These are phyloP conservation scores for Rhizopus delemar DNA, from an alignment of 371 early-diverging fungal species.

Conservation along the genomic window DNA sequence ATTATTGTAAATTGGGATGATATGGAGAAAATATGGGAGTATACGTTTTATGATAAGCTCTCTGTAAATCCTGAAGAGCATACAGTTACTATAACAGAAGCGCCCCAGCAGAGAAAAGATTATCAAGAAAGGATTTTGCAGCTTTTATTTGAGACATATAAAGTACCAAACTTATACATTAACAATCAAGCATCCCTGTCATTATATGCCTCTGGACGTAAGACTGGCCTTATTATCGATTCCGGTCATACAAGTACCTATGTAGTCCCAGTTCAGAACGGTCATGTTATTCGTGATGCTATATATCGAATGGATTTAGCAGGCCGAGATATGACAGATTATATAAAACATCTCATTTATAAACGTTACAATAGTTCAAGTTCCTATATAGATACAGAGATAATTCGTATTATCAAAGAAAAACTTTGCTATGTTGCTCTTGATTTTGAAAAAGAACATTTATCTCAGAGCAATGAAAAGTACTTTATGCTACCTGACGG, in stretches of 20 bases:
- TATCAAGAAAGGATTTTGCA: slow-evolving; percentile 99
- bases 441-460: slow-evolving; percentile 98
- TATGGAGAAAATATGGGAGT: slow-evolving; percentile 99
- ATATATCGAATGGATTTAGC: slow-evolving; percentile 96
- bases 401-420: slow-evolving; percentile 99
- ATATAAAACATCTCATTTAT: slow-evolving; percentile 95
- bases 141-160: slow-evolving; percentile 99
- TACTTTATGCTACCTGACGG: slow-evolving; percentile 99
- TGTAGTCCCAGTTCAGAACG: slow-evolving; percentile 99
- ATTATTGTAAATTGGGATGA: slow-evolving; percentile 99
- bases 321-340: slow-evolving; percentile 97
- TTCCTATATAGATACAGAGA: slow-evolving; percentile 99
- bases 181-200: slow-evolving; percentile 99
- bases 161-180: slow-evolving; percentile 98
- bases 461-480: slow-evolving; percentile 79
- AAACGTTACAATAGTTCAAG: slow-evolving; percentile 99
- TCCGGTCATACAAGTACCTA: slow-evolving; percentile 99
- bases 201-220: slow-evolving; percentile 98
- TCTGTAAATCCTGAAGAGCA: slow-evolving; percentile 93
- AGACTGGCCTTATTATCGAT: slow-evolving; percentile 99
- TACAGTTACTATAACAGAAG: slow-evolving; percentile 99
- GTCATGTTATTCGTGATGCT: slow-evolving; percentile 98
- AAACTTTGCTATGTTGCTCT: slow-evolving; percentile 99
- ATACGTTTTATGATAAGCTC: slow-evolving; percentile 92
- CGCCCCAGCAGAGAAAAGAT: slow-evolving; percentile 99